Evolutionary conservation across 2,329 filamentous ascomycete species (phyloP), one percentile per base, ranked within the genome.

Genomic region (Graphilbum fragrans): DNA sequence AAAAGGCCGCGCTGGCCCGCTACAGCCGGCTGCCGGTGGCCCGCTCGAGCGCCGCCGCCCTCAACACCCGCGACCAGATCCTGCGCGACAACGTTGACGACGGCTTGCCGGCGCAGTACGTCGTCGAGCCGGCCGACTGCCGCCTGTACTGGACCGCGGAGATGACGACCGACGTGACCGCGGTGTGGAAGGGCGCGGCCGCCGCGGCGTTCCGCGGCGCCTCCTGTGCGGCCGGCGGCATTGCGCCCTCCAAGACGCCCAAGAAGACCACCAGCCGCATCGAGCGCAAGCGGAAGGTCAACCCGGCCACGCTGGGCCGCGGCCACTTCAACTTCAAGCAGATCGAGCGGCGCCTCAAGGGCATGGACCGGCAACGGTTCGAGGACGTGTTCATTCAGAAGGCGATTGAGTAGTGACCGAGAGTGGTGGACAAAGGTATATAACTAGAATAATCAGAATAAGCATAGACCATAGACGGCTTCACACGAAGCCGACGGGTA

Each of bases 131-230:
- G 14, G 59, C 66, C 3, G 66, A 71, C 52, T 73, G 69, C 53
- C 62, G 69, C 9, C 63, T 72, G 17, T 71, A 64, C 57, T 72
- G 66, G 57, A 72, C 68, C 2, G 59, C 61, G 9, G 61, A 58
- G 17, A 73, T 71, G 62, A 52, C 65, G 35, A 58, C 55, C 9
- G 63, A 71, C 46, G 58, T 68, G 33, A 58, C 58, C 9, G 63
- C 62, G 23, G 53, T 66, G 18, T 73, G 69, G 69, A 64, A 64
- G 50, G 58, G 60, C 8, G 60, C 64, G 2, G 64, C 63, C 1
- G 50, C 55, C 11, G 57, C 62, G 2, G 63, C 62, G 1, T 67
- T 48, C 36, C 27, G 37, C 42, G 41, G 46, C 18, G 47, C n/a
- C 16, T 10, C 21, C 23, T 49, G 47, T 9, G 44, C 39, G 1